Evolutionary conservation across 306 rosid species (phyloP).

Genomic region (Albizia julibrissin): DNA sequence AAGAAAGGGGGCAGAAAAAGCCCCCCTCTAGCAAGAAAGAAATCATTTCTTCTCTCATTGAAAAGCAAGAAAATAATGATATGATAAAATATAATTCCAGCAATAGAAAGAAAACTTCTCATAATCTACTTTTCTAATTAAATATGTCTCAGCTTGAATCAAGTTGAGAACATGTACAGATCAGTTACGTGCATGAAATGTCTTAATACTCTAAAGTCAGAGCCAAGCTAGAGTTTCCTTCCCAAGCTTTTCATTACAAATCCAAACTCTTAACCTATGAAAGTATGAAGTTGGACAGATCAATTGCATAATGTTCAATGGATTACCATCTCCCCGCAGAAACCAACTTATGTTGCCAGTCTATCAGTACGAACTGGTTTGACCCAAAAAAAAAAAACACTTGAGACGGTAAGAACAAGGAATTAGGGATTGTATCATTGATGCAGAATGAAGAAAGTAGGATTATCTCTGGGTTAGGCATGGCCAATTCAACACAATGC

Average conservation of each 20-base stretch:
- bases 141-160: neutral
- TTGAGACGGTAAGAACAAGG: neutral
- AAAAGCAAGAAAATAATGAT: neutral
- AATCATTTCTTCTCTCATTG: neutral
- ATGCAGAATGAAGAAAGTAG: neutral
- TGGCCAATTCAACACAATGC: neutral
- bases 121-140: neutral
- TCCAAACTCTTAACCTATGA: constrained; percentile 14
- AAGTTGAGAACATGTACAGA: neutral
- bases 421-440: constrained; percentile 3
- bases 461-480: neutral
- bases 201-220: neutral
- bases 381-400: neutral
- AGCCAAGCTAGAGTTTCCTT: neutral
- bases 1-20: neutral
- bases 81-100: neutral
- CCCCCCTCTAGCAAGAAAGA: neutral
- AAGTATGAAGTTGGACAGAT: neutral
- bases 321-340: constrained; percentile 22
- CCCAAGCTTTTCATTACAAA: neutral
- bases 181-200: neutral
- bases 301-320: neutral
- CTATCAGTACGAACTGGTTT: neutral
- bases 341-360: constrained; percentile 7
- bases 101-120: neutral